Percentiles rank a stretch among this genome's conserved stretches.
Evolutionary conservation across 192 early-diverging fungal genomes (phyloP).

Genomic region (Globomyces pollinis-pini): DNA sequence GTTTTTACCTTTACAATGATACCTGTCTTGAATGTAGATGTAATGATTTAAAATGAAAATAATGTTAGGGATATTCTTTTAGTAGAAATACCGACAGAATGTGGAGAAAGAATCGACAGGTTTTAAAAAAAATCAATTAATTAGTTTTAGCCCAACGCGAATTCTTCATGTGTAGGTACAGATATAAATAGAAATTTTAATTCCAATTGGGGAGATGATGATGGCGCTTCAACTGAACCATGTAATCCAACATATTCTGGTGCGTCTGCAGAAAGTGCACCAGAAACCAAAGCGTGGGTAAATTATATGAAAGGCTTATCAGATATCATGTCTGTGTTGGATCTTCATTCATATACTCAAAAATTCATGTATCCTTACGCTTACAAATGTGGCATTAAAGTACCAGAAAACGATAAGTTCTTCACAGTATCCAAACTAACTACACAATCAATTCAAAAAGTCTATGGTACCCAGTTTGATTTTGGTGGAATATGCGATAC

Average conservation of each 20-base stretch:
- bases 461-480: slow-evolving; percentile 12
- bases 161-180: slow-evolving; percentile 38
- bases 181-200: slow-evolving; percentile 47
- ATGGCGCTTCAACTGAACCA: slow-evolving; percentile 30
- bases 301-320: slow-evolving; percentile 28
- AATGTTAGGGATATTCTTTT: slow-evolving; percentile 42
- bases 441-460: slow-evolving; percentile 12
- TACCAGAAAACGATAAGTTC: slow-evolving; percentile 14
- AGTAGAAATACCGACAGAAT: slow-evolving; percentile 14
- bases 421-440: slow-evolving; percentile 10
- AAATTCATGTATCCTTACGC: slow-evolving; percentile 43
- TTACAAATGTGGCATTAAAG: slow-evolving; percentile 12
- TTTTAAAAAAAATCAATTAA: no score
- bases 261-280: slow-evolving; percentile 17
- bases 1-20: slow-evolving; percentile 46
- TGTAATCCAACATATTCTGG: slow-evolving; percentile 44
- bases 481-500: background rate
- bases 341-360: slow-evolving; percentile 48
- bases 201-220: slow-evolving; percentile 31
- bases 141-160: slow-evolving; percentile 39
- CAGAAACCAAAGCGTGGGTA: slow-evolving; percentile 35
- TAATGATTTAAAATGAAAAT: no score
- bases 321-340: slow-evolving; percentile 28
- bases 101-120: slow-evolving; percentile 37
- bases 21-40: slow-evolving; percentile 54